phyloP scores from a whole-genome alignment of 805 yeast species.

The Myxozyma nipponensis region DNA sequence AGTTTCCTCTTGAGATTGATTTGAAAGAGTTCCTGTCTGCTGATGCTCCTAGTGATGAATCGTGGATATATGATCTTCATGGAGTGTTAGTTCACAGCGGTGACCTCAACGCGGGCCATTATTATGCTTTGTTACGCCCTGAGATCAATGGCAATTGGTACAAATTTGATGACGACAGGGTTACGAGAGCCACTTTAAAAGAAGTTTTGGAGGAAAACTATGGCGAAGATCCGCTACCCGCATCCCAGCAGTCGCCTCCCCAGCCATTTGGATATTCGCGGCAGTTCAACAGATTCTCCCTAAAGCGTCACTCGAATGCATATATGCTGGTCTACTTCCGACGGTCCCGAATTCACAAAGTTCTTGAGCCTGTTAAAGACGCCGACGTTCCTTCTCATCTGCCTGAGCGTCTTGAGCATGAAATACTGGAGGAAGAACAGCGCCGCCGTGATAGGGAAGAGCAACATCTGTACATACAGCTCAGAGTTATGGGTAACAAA shows the following conservation, averaged over 20 bases:
- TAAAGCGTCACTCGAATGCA: conserved; percentile 86
- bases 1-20: conserved; percentile 80
- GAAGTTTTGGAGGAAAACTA: conserved; percentile 91
- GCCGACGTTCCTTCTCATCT: conserved; percentile 66
- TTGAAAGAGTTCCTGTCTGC: conserved; percentile 73
- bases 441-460: conserved; percentile 65
- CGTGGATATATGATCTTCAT: conserved; percentile 78
- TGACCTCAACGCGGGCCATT: conserved; percentile 93
- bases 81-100: conserved; percentile 97
- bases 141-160: conserved; percentile 68
- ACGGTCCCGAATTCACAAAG: conserved; percentile 51
- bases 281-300: conserved; percentile 42
- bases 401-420: conserved; percentile 59
- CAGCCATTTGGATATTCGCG: conserved; percentile 35
- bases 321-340: conserved; percentile 94
- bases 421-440: conserved; percentile 52
- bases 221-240: conserved; percentile 62
- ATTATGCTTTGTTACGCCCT: conserved; percentile 91
- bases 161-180: conserved; percentile 93
- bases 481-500: conserved; percentile 52
- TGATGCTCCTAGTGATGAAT: conserved; percentile 45
- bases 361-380: conserved; percentile 56
- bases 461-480: conserved; percentile 56
- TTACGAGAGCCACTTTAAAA: conserved; percentile 74
- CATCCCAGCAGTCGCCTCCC: conserved; percentile 12